These are phyloP conservation scores for Erythrobasidium yunnanense DNA, from an alignment of 768 basidiomycete species.

Conservation along the genomic window DNA sequence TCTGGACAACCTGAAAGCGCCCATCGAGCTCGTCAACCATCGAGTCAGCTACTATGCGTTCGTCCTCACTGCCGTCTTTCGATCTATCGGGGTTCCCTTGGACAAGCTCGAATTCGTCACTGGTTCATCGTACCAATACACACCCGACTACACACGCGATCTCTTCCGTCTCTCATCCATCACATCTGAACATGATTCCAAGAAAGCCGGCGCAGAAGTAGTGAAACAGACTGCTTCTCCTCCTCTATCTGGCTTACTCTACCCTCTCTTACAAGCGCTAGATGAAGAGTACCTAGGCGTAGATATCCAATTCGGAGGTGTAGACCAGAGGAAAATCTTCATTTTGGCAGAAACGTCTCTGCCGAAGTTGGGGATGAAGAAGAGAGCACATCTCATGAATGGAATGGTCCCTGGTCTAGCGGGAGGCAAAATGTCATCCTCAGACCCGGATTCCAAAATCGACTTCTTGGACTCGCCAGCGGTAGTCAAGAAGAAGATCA, in stretches of 20 bases:
- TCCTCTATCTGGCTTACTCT: slow-evolving; percentile 71
- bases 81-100: slow-evolving; percentile 78
- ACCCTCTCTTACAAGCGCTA: slow-evolving; percentile 90
- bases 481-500: slow-evolving; percentile 75
- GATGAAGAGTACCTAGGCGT: slow-evolving; percentile 93
- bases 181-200: slow-evolving; percentile 89
- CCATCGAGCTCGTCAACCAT: slow-evolving; percentile 75
- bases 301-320: slow-evolving; percentile 96
- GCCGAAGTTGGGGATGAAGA: slow-evolving; percentile 78
- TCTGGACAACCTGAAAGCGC: slow-evolving; percentile 93
- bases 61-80: slow-evolving; percentile 70
- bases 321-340: slow-evolving; percentile 98
- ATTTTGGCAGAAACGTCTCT: slow-evolving; percentile 94
- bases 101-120: slow-evolving; percentile 70
- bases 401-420: slow-evolving; percentile 60
- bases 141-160: slow-evolving; percentile 83
- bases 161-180: slow-evolving; percentile 81
- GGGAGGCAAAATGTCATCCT: slow-evolving; percentile 87
- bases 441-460: slow-evolving; percentile 94
- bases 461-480: slow-evolving; percentile 87
- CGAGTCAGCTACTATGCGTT: slow-evolving; percentile 82
- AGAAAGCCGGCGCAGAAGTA: slow-evolving; percentile 96
- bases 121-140: slow-evolving; percentile 87
- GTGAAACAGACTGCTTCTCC: slow-evolving; percentile 84
- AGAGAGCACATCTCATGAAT: slow-evolving; percentile 97